These are phyloP conservation scores for Solanum hybrid DNA, from an alignment of 305 asterid species.

Conservation along the genomic window DNA sequence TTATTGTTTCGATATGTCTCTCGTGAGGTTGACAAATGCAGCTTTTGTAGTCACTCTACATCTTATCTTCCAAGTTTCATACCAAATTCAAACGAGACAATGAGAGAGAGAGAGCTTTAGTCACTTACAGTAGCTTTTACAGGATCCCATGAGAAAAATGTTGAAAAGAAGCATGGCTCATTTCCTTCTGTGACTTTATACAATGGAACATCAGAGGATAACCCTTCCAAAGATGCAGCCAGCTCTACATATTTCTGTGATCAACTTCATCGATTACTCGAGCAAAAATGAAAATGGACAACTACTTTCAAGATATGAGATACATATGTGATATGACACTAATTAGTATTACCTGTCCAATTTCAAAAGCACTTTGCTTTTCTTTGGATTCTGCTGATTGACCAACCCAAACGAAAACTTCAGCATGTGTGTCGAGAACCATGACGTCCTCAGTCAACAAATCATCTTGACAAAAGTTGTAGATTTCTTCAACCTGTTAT, in stretches of 20 bases:
- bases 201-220: slow-evolving; percentile 66
- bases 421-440: slow-evolving; percentile 23
- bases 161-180: slow-evolving; percentile 91
- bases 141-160: slow-evolving; percentile 87
- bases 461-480: not conserved
- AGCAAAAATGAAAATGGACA: slow-evolving; percentile 8
- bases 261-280: slow-evolving; percentile 20
- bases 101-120: not conserved
- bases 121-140: slow-evolving; percentile 78
- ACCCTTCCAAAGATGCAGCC: slow-evolving; percentile 77
- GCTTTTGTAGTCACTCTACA: not conserved
- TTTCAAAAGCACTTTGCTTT: slow-evolving; percentile 81
- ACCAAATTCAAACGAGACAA: not conserved
- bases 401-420: slow-evolving; percentile 94
- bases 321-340: not conserved
- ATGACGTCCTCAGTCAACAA: not conserved
- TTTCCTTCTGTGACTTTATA: slow-evolving; percentile 89
- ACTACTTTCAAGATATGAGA: not conserved
- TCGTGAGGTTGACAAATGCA: not conserved
- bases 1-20: not conserved
- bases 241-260: slow-evolving; percentile 69
- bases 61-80: not conserved
- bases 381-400: slow-evolving; percentile 72
- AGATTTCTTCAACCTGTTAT: not conserved
- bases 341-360: slow-evolving; percentile 54